phyloP scores from a whole-genome alignment of 179 eudicot species.

The Patellifolia procumbens region DNA sequence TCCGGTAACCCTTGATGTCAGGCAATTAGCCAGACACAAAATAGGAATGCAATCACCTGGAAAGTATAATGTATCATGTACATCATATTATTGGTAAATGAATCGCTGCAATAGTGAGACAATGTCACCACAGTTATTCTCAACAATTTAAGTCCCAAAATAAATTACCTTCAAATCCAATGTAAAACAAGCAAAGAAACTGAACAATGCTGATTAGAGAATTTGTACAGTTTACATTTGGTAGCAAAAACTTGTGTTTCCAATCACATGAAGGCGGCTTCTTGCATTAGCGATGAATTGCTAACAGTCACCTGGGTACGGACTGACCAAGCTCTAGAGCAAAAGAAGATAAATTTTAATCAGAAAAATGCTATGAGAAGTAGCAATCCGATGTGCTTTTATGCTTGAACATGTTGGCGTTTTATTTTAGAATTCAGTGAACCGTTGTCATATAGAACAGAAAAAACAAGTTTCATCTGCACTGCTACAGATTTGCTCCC shows the following conservation, averaged over 20 bases:
- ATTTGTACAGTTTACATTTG: slow-evolving; percentile 31
- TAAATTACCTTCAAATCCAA: slow-evolving; percentile 18
- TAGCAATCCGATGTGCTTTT: slow-evolving; percentile 12
- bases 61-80: neutral
- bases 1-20: too few relatives aligned
- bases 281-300: slow-evolving; percentile 31
- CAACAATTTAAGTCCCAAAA: slow-evolving; percentile 22
- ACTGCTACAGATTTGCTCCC: slow-evolving; percentile 16
- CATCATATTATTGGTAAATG: neutral
- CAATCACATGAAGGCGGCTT: slow-evolving; percentile 28
- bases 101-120: neutral
- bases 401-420: slow-evolving; percentile 1
- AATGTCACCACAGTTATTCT: too few relatives aligned
- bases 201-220: slow-evolving; percentile 14
- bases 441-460: neutral
- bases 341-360: slow-evolving; percentile 31
- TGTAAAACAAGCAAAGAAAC: slow-evolving; percentile 17
- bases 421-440: slow-evolving; percentile 11
- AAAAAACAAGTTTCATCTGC: slow-evolving; percentile 7
- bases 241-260: slow-evolving; percentile 31
- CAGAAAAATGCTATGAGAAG: slow-evolving; percentile 30
- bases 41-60: neutral
- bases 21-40: neutral
- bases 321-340: slow-evolving; percentile 81
- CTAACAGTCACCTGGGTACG: slow-evolving; percentile 80